Percentiles rank a stretch among this genome's conserved stretches.
Evolutionary conservation across 2,329 filamentous ascomycete genomes (phyloP).

Genomic region (Chaetomium olivaceum): DNA sequence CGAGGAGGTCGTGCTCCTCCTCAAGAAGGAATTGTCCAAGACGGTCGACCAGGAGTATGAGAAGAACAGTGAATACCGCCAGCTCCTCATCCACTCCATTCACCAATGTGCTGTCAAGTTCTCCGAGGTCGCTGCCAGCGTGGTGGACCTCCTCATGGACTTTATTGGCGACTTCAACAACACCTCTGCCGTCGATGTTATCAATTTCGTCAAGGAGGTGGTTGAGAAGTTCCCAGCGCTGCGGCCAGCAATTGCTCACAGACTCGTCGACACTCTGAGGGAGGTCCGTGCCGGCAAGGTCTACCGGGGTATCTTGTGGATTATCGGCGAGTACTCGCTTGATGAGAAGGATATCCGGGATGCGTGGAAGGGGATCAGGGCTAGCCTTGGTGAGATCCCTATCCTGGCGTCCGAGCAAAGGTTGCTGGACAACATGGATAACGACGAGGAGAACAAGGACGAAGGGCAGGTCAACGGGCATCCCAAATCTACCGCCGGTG

Average conservation of each 20-base stretch:
- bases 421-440: constrained; percentile 81
- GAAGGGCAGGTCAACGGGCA: constrained; percentile 75
- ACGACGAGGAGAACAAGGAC: constrained; percentile 62
- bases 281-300: constrained; percentile 97
- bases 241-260: constrained; percentile 80
- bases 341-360: constrained; percentile 93
- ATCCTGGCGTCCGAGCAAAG: constrained; percentile 94
- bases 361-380: constrained; percentile 93
- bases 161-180: constrained; percentile 99
- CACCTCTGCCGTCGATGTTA: constrained; percentile 93
- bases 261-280: constrained; percentile 83
- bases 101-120: constrained; percentile 99
- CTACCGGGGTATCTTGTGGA: constrained; percentile 95
- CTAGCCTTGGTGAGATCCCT: constrained; percentile 93
- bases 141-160: constrained; percentile 97
- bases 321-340: constrained; percentile 93
- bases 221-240: constrained; percentile 96
- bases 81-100: constrained; percentile 93
- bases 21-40: constrained; percentile 97
- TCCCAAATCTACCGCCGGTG: constrained; percentile 70
- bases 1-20: constrained; percentile 89
- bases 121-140: constrained; percentile 94
- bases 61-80: constrained; percentile 94
- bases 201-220: constrained; percentile 98
- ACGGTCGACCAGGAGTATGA: constrained; percentile 98